Conservation (phyloP, 805 yeast species). For the Nakazawaea wickerhamii region DNA sequence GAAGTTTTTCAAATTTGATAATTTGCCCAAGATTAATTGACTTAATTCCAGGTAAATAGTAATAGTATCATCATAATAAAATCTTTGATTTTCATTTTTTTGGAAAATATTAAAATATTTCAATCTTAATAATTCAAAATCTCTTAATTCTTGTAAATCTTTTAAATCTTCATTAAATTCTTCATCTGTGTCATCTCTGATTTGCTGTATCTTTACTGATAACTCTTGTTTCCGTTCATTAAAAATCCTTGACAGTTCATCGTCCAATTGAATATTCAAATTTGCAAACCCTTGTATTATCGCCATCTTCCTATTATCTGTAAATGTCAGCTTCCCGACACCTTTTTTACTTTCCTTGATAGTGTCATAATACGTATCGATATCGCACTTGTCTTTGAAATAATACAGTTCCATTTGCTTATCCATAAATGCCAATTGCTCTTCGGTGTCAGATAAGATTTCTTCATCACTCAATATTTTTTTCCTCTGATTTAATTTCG, state of each 20-base stretch:
- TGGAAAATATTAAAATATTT: constrained; percentile 1
- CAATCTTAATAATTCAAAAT: constrained; percentile 4
- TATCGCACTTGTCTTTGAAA: constrained; percentile 6
- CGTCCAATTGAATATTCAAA: not conserved
- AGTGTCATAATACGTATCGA: constrained; percentile 5
- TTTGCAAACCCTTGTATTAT: not conserved
- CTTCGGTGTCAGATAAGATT: constrained; percentile 7
- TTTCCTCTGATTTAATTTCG: not conserved
- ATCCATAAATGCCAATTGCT: constrained; percentile 7
- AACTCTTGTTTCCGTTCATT: not conserved
- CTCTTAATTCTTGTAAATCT: constrained; percentile 7
- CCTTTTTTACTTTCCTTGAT: not conserved
- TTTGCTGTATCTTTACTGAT: not conserved
- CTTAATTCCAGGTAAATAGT: constrained; percentile 1
- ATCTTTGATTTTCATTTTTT: constrained; percentile 5
- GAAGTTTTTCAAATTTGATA: constrained; percentile 4
- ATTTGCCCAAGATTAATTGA: constrained; percentile 1
- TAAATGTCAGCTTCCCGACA: not conserved
- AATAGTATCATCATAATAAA: constrained; percentile 6
- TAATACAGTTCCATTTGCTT: constrained; percentile 6
- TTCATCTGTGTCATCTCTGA: not conserved
- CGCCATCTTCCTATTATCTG: not conserved
- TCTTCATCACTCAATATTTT: not conserved
- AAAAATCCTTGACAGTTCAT: not conserved
- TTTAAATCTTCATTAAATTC: not conserved